Evolutionary conservation across 108 stramenopile genomes (phyloP).

Genomic region (Licmophora abbreviata): DNA sequence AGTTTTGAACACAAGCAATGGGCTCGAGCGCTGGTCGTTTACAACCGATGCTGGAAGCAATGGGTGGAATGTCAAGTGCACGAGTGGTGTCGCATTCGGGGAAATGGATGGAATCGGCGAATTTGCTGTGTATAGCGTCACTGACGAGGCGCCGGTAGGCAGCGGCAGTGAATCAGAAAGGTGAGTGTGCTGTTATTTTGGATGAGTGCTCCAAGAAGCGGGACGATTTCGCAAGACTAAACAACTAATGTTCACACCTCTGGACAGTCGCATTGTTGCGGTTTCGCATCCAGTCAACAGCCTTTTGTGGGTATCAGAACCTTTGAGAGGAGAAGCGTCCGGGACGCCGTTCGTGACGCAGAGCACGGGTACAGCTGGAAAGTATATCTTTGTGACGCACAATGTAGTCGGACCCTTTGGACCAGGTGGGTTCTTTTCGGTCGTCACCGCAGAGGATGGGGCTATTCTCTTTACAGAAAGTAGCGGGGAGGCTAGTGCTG

Average conservation of each 20-base stretch:
- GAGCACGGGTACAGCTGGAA: not conserved
- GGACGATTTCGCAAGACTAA: too few relatives aligned
- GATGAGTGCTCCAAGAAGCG: too few relatives aligned
- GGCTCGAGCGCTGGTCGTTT: not conserved
- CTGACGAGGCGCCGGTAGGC: not conserved
- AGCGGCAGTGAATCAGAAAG: not conserved
- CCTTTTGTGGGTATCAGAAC: constrained; percentile 1
- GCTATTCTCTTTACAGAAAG: constrained; percentile 2
- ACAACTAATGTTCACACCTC: not conserved
- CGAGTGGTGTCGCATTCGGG: not conserved
- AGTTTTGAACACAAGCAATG: constrained; percentile 3
- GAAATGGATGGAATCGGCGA: not conserved
- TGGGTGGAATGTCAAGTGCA: not conserved
- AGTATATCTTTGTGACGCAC: constrained; percentile 1
- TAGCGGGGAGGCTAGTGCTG: not conserved
- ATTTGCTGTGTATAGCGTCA: not conserved
- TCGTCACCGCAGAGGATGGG: not conserved
- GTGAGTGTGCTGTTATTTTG: not conserved
- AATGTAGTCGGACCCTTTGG: too few relatives aligned
- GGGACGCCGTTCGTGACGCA: constrained; percentile 2
- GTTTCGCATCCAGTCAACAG: not conserved
- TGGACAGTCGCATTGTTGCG: constrained; percentile 6
- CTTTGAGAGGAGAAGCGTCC: not conserved
- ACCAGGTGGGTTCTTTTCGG: constrained; percentile 1
- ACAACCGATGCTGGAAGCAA: not conserved